These are phyloP conservation scores for Lagenidium sp. DNA, from an alignment of 352 stramenopile genomes.

Conservation along the genomic window DNA sequence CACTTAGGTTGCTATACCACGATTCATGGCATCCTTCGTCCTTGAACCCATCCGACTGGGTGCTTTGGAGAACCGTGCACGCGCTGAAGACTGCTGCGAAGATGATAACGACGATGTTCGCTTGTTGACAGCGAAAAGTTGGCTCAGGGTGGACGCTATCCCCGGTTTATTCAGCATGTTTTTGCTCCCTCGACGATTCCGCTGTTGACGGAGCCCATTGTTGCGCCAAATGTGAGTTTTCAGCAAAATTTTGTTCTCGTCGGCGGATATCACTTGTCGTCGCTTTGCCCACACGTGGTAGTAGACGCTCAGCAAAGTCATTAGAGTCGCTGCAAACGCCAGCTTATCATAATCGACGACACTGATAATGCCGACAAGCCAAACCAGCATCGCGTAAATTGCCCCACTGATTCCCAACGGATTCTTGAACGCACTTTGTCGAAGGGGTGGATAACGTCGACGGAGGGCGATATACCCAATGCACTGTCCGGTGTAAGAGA, in stretches of 20 bases:
- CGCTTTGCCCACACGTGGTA: constrained; percentile 9
- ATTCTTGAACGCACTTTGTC: constrained; percentile 9
- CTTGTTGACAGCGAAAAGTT: too few species aligned
- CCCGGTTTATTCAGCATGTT: too few species aligned
- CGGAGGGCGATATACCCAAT: constrained; percentile 7
- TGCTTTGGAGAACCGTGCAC: too few species aligned
- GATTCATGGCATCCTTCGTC: too few species aligned
- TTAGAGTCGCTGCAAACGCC: constrained; percentile 2
- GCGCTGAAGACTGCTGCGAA: too few species aligned
- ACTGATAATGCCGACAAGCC: constrained; percentile 3
- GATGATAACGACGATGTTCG: too few species aligned
- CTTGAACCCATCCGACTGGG: too few species aligned
- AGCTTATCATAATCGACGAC: constrained; percentile 4
- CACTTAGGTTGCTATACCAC: too few species aligned
- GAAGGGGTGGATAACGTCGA: constrained; percentile 3
- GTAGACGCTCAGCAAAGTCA: constrained; percentile 2
- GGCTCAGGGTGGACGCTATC: too few species aligned
- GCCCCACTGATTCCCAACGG: constrained; percentile 10
- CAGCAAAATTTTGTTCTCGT: constrained; percentile 15
- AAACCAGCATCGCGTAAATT: constrained; percentile 6
- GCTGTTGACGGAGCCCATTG: too few species aligned
- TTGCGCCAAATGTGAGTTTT: constrained; percentile 12
- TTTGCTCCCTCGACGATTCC: too few species aligned
- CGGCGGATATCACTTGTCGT: constrained; percentile 13
- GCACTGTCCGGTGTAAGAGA: constrained; percentile 15